Conservation (phyloP, 164 flowering plant genomes). For the Stephania cephalantha region DNA sequence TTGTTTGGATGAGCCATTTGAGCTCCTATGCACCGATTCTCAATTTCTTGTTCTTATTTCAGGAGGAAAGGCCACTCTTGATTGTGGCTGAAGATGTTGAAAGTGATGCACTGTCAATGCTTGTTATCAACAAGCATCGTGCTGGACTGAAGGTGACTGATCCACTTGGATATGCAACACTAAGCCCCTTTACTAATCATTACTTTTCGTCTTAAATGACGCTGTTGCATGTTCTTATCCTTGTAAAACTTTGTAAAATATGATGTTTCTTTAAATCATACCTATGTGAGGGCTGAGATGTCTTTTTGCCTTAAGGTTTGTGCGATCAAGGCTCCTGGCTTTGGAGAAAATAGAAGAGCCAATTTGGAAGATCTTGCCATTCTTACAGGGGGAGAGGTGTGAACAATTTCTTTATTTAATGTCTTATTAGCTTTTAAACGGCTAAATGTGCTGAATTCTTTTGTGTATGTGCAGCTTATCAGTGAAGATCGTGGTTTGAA, state of each 20-base stretch:
- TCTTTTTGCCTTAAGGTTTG: slow-evolving; percentile 47
- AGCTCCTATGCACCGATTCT: background rate
- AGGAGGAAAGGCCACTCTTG: slow-evolving; percentile 57
- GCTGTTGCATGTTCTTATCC: background rate
- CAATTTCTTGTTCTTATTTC: slow-evolving; percentile 6
- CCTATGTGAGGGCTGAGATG: no score
- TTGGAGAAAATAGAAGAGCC: slow-evolving; percentile 80
- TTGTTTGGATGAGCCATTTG: background rate
- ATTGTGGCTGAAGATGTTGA: slow-evolving; percentile 88
- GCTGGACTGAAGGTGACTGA: slow-evolving; percentile 64
- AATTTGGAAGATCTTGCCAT: slow-evolving; percentile 76
- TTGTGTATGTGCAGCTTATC: slow-evolving; percentile 47
- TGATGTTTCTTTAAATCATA: background rate
- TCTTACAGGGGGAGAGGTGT: slow-evolving; percentile 86
- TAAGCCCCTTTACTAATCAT: background rate
- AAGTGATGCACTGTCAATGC: slow-evolving; percentile 65
- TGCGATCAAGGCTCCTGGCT: slow-evolving; percentile 92
- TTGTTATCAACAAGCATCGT: slow-evolving; percentile 73
- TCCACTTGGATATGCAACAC: slow-evolving; percentile 1
- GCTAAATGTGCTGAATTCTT: slow-evolving; percentile 4
- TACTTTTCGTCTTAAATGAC: no score
- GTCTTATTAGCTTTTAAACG: background rate
- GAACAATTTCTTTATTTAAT: background rate
- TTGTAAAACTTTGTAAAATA: no score
- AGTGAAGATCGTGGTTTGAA: slow-evolving; percentile 56